Conservation (phyloP, 441 rosid genomes). For the Geranium incanum region DNA sequence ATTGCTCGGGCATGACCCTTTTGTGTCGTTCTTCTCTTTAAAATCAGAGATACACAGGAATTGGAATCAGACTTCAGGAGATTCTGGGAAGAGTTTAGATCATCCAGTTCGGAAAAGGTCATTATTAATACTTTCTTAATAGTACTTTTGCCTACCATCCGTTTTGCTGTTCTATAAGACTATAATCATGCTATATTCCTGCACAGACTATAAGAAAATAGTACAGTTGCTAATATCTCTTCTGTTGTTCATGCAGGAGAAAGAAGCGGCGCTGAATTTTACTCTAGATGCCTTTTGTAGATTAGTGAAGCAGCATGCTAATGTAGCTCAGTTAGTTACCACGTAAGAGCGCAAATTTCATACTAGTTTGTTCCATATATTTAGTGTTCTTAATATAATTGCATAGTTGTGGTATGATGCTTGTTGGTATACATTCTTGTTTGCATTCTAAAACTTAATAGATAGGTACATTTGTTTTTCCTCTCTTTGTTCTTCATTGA, state of each 20-base stretch:
- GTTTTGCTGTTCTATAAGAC: conserved; percentile 4
- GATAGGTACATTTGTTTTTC: too few species aligned
- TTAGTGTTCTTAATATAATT: background rate
- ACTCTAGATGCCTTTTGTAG: conserved; percentile 93
- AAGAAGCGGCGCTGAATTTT: conserved; percentile 90
- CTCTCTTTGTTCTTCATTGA: background rate
- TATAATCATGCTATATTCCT: conserved; percentile 10
- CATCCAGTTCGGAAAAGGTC: conserved; percentile 96
- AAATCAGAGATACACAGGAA: conserved; percentile 72
- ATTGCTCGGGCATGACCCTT: conserved; percentile 14
- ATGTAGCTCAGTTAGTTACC: conserved; percentile 89
- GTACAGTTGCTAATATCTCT: conserved; percentile 25
- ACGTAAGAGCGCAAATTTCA: conserved; percentile 42
- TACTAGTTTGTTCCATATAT: background rate
- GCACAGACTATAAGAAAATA: background rate
- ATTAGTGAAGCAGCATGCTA: conserved; percentile 91
- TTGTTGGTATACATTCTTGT: background rate
- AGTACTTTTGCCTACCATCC: conserved; percentile 11
- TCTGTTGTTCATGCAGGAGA: conserved; percentile 68
- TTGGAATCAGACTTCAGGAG: conserved; percentile 98
- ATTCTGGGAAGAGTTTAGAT: conserved; percentile 98
- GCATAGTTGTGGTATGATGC: background rate
- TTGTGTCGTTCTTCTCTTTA: conserved; percentile 12
- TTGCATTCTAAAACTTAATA: too few species aligned
- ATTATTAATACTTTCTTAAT: background rate